phyloP scores from a whole-genome alignment of 257 asterid genomes.

The Anisodus tanguticus region DNA sequence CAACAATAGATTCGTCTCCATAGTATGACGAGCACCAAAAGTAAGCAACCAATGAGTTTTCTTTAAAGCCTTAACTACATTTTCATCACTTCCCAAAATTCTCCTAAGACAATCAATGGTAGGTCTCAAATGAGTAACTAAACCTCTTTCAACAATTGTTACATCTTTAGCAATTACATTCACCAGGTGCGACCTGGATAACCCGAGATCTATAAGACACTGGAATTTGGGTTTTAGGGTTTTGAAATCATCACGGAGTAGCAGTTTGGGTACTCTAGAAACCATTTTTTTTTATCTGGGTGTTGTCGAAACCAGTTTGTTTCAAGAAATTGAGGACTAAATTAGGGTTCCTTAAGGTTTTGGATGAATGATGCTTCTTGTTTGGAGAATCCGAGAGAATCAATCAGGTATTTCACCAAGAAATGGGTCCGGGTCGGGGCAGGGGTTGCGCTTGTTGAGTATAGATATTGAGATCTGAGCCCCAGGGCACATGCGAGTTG shows the following conservation, averaged over 20 bases:
- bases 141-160: not conserved
- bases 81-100: not conserved
- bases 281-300: constrained; percentile 24
- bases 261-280: not conserved
- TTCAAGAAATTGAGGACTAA: constrained; percentile 30
- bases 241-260: not conserved
- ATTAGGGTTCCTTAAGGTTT: not conserved
- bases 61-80: not conserved
- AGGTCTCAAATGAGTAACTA: not conserved
- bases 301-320: constrained; percentile 7
- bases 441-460: not conserved
- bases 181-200: constrained; percentile 1
- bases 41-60: not conserved
- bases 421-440: too few species aligned
- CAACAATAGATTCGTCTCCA: not conserved
- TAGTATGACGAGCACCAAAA: not conserved
- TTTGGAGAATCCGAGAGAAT: constrained; percentile 33
- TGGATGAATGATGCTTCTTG: constrained; percentile 13
- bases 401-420: constrained; percentile 22
- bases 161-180: not conserved
- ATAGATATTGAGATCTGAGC: not conserved
- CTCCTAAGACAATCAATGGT: not conserved
- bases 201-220: not conserved
- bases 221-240: constrained; percentile 30
- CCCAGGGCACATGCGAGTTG: too few species aligned